phyloP scores from a whole-genome alignment of 108 stramenopile genomes.

The Nitzschia sp. region DNA sequence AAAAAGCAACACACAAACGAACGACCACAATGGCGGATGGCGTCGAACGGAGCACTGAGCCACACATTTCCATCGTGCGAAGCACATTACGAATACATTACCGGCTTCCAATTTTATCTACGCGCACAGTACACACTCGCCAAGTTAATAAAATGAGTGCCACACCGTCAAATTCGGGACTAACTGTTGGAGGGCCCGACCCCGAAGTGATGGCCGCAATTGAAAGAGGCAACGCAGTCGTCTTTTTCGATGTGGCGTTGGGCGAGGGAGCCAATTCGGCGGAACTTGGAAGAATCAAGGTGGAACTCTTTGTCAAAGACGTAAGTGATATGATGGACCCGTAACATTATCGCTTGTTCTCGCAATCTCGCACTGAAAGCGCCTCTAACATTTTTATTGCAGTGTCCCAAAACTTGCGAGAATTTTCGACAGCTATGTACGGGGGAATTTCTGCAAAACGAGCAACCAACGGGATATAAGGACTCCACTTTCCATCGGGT shows the following conservation, averaged over 20 bases:
- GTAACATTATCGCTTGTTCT: no score
- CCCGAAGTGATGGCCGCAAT: conserved; percentile 83
- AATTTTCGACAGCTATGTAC: conserved; percentile 48
- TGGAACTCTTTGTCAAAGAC: conserved; percentile 93
- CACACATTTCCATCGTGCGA: no score
- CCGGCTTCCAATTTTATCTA: no score
- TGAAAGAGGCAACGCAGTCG: conserved; percentile 77
- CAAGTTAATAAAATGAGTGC: not conserved
- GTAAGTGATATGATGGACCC: conserved; percentile 37
- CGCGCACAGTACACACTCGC: no score
- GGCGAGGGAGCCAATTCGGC: conserved; percentile 62
- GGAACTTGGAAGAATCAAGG: conserved; percentile 91
- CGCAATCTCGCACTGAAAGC: no score
- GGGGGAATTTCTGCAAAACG: conserved; percentile 85
- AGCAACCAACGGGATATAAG: conserved; percentile 92
- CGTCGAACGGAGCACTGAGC: no score
- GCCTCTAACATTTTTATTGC: conserved; percentile 10
- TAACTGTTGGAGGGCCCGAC: conserved; percentile 58
- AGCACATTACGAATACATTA: no score
- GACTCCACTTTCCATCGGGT: conserved; percentile 92
- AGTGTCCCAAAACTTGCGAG: conserved; percentile 84
- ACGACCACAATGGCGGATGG: no score
- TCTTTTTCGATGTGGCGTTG: conserved; percentile 82
- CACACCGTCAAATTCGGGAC: not conserved
- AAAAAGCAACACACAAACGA: no score